phyloP scores from a whole-genome alignment of 208 protist species.

The Crithidia acanthocephali region DNA sequence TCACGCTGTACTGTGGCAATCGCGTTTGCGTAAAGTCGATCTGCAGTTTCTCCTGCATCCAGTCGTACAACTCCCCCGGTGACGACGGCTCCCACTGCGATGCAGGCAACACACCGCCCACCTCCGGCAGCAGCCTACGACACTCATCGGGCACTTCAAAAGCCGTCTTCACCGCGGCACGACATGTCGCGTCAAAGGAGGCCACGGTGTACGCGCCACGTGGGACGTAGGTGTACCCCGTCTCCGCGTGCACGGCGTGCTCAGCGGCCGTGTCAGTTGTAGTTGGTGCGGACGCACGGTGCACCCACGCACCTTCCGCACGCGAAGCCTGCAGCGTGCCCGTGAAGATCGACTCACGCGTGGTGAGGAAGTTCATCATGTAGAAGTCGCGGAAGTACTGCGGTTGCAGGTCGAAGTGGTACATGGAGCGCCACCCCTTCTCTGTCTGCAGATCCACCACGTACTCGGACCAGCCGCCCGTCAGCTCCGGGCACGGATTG shows the following conservation, averaged over 20 bases:
- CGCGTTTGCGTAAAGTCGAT: constrained; percentile 13
- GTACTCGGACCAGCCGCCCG: constrained; percentile 11
- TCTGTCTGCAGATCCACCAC: neutral
- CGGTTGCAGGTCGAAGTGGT: constrained; percentile 32
- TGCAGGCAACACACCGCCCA: constrained; percentile 1
- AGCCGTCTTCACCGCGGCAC: neutral
- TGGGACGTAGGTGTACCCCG: constrained; percentile 3
- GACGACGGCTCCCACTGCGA: neutral
- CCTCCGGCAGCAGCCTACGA: no score
- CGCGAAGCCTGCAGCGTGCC: constrained; percentile 2
- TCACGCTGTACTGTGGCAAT: constrained; percentile 13
- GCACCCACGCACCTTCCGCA: neutral
- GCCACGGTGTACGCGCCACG: constrained; percentile 4
- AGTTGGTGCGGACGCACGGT: no score
- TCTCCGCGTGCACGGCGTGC: neutral
- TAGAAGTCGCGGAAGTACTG: constrained; percentile 3
- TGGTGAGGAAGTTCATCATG: constrained; percentile 13
- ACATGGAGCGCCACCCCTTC: constrained; percentile 7
- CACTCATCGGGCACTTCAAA: neutral
- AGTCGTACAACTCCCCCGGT: constrained; percentile 15
- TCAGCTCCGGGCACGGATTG: constrained; percentile 21
- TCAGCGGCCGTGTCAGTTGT: neutral
- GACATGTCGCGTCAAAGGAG: neutral
- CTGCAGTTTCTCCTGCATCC: constrained; percentile 3
- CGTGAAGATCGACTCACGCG: neutral